These are phyloP conservation scores for Heterotrichella gracilis DNA, from an alignment of 352 stramenopile species.

Conservation along the genomic window DNA sequence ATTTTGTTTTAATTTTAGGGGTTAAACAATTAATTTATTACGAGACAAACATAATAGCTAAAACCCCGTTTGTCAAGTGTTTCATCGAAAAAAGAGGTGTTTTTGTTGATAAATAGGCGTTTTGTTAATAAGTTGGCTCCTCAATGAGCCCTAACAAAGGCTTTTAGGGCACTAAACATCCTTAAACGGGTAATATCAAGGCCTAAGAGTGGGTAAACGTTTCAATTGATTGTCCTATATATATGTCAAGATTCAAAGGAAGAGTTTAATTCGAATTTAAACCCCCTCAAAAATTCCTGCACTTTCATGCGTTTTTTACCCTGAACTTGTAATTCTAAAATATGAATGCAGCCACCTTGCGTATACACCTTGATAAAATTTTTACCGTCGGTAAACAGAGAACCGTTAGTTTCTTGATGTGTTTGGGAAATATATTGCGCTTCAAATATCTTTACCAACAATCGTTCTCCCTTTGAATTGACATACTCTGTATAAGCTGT, in stretches of 20 bases:
- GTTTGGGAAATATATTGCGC: not conserved
- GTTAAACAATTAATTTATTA: slow-evolving; percentile 9
- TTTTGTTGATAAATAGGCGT: not conserved
- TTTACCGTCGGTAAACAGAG: not conserved
- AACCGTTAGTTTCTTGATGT: not conserved
- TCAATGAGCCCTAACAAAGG: not conserved
- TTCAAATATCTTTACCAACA: not conserved
- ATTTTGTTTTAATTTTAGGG: not conserved
- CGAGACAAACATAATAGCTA: not conserved
- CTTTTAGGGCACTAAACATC: not conserved
- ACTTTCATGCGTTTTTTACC: not conserved
- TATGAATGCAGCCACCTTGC: not conserved
- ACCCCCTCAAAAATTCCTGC: not conserved
- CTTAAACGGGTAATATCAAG: too few species aligned
- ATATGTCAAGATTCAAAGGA: too few species aligned
- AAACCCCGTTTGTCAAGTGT: slow-evolving; percentile 3
- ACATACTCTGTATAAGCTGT: not conserved
- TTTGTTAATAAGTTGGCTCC: not conserved
- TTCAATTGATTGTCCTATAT: too few species aligned
- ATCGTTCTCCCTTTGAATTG: not conserved
- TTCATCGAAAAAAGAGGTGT: not conserved
- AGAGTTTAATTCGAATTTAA: too few species aligned
- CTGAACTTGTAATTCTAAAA: not conserved
- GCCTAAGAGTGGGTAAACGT: too few species aligned
- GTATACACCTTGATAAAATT: not conserved